A percentile compares a stretch with the other conserved stretches of the same genome.
phyloP scores from a whole-genome alignment of 768 basidiomycete species.

The Cystobasidium tubakii region DNA sequence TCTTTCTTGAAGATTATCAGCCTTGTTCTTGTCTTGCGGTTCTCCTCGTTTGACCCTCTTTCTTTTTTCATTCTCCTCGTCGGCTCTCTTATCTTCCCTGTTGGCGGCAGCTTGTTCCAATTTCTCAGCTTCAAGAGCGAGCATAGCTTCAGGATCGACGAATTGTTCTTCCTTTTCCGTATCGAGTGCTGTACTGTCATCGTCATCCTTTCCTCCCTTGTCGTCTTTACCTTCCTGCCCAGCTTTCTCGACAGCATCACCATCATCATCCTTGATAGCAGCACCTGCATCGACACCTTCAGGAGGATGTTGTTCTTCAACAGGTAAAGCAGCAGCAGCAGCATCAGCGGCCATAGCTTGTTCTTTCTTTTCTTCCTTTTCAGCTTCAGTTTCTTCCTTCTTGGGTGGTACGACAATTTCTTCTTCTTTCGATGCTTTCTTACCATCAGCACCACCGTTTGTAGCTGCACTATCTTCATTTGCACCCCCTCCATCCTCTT shows the following conservation, averaged over 20 bases:
- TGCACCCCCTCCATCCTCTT: conserved; percentile 51
- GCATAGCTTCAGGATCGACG: conserved; percentile 27
- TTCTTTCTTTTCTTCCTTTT: conserved; percentile 45
- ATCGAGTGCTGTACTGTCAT: neutral
- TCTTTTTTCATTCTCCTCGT: conserved; percentile 43
- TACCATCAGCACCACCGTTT: conserved; percentile 36
- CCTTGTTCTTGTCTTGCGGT: conserved; percentile 27
- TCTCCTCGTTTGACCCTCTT: conserved; percentile 48
- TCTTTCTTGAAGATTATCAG: neutral
- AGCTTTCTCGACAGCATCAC: neutral
- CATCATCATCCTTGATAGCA: conserved; percentile 10
- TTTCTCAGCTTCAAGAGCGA: conserved; percentile 24
- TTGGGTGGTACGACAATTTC: conserved; percentile 43
- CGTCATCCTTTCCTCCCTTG: too few relatives aligned
- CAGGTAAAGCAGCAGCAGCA: conserved; percentile 37
- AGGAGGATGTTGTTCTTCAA: conserved; percentile 34
- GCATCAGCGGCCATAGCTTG: conserved; percentile 33
- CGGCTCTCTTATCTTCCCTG: conserved; percentile 48
- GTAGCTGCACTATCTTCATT: conserved; percentile 41
- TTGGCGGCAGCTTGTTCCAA: conserved; percentile 21
- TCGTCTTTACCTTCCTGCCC: too few relatives aligned
- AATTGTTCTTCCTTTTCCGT: conserved; percentile 29
- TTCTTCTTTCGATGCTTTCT: conserved; percentile 41
- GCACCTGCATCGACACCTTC: conserved; percentile 5
- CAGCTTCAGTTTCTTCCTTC: conserved; percentile 39